Conservation (phyloP, 345 rosid species). For the Gossypium australe region DNA sequence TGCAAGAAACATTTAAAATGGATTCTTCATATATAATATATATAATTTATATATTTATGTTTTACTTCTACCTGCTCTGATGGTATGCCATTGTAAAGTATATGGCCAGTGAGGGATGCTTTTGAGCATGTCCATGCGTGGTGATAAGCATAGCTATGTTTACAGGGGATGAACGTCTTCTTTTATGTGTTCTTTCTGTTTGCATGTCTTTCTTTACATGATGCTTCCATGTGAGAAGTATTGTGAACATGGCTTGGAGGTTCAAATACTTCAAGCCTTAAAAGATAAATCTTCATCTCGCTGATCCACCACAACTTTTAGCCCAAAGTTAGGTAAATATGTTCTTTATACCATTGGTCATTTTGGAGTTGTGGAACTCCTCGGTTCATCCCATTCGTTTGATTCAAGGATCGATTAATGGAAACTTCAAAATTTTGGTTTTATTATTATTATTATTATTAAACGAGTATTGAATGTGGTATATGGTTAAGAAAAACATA, state of each 20-base stretch:
- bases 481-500: no score
- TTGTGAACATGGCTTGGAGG: background rate
- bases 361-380: background rate
- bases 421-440: no score
- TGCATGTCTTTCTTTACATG: slow-evolving; percentile 20
- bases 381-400: no score
- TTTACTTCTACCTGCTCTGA: background rate
- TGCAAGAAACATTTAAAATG: no score
- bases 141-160: background rate
- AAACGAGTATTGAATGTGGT: no score
- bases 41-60: background rate
- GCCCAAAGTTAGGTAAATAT: background rate
- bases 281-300: slow-evolving; percentile 8
- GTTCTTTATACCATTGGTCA: background rate
- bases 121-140: background rate
- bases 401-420: no score
- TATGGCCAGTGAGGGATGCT: background rate
- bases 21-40: no score
- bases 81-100: background rate
- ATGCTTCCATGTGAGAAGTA: slow-evolving; percentile 8
- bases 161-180: background rate
- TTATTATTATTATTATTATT: no score
- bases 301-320: slow-evolving; percentile 1
- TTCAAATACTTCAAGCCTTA: slow-evolving; percentile 7
- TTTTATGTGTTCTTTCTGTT: slow-evolving; percentile 15